Evolutionary conservation across 495 filamentous ascomycete species (phyloP).

Genomic region (Cercophora samala): DNA sequence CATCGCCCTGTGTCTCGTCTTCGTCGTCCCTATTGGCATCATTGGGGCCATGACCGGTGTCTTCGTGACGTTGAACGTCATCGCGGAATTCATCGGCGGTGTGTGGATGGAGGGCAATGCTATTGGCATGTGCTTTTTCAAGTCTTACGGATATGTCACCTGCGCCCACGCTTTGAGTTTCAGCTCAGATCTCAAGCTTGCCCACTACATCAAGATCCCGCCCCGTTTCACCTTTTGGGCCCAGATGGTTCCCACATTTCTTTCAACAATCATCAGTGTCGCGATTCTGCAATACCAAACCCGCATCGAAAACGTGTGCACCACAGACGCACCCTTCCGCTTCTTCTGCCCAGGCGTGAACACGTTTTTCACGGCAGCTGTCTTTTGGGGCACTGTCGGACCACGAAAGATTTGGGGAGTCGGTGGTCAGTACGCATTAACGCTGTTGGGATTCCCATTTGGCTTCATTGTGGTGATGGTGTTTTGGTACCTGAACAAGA

Average conservation of each 20-base stretch:
- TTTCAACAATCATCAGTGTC: slow-evolving; percentile 41
- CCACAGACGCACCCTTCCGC: slow-evolving; percentile 36
- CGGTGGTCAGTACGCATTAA: slow-evolving; percentile 37
- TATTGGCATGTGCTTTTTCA: slow-evolving; percentile 46
- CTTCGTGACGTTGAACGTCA: slow-evolving; percentile 42
- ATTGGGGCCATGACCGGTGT: slow-evolving; percentile 44
- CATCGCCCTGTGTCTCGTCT: slow-evolving; percentile 41
- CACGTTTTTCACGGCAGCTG: slow-evolving; percentile 45
- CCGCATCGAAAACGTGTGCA: slow-evolving; percentile 39
- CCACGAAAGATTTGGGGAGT: slow-evolving; percentile 43
- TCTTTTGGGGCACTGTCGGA: slow-evolving; percentile 46
- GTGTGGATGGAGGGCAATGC: slow-evolving; percentile 41
- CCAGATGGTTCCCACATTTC: slow-evolving; percentile 42
- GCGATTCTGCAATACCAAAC: slow-evolving; percentile 44
- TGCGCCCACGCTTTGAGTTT: slow-evolving; percentile 41
- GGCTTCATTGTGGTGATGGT: slow-evolving; percentile 33
- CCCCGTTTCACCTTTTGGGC: slow-evolving; percentile 42
- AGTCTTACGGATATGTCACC: slow-evolving; percentile 44
- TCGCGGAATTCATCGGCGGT: slow-evolving; percentile 48
- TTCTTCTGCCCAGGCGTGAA: slow-evolving; percentile 43
- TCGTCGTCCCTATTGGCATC: slow-evolving; percentile 44
- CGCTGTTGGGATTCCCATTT: slow-evolving; percentile 40
- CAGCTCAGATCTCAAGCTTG: slow-evolving; percentile 42
- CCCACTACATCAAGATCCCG: slow-evolving; percentile 45
- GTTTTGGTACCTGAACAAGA: slow-evolving; percentile 32